Evolutionary conservation across 371 early-diverging fungal genomes (phyloP), one percentile per base, ranked within the genome.

Genomic region (Apophysomyces sp.): DNA sequence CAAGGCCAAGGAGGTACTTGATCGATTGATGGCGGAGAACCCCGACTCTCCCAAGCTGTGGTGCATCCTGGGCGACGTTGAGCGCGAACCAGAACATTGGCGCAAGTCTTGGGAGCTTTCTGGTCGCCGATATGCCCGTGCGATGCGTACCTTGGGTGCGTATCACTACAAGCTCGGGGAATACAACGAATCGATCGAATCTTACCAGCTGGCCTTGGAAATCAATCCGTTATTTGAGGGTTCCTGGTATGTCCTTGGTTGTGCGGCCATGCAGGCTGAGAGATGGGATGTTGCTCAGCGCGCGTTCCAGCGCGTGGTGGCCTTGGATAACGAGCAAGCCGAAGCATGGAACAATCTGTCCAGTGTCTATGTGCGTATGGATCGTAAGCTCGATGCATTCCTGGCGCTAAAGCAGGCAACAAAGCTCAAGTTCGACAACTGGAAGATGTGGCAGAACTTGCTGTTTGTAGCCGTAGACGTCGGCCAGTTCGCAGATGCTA

Each of bases 341-440:
- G 98, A 97, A 75, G 96, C 96, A 30, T 98, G 98, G 97, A 98
- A 90, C 71, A 98, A 98, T 73, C 73, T 98, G 60, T 94, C 96
- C 0, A 87, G 94, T 4, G 87, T 92, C 36, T 91, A 92, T 65
- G 68, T 95, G 53, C 84, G 76, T 13, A 72, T 82, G 66, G 84
- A 83, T 58, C 84, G 84, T 57, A 81, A 88, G 66, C 40, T 82
- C 52, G 93, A 94, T 53, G 98, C 97, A 0, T 92, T 88, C 69
- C 80, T 88, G 29, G 91, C 94, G 0, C 79, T 96, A 16, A 84
- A 88, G 58, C 93, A 95, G 72, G 96, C 95, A 0, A 67, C 93
- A 18, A 89, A 89, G 63, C 80, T 82, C 60, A 90, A 91, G 66
- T 87, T 77, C 68, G 95, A 95, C 36, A 88, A 81, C 60, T 92